Percentiles rank a stretch among this genome's conserved stretches.
These are phyloP conservation scores for Periglandula ipomoeae DNA, from an alignment of 2,329 filamentous ascomycete species.

Conservation along the genomic window DNA sequence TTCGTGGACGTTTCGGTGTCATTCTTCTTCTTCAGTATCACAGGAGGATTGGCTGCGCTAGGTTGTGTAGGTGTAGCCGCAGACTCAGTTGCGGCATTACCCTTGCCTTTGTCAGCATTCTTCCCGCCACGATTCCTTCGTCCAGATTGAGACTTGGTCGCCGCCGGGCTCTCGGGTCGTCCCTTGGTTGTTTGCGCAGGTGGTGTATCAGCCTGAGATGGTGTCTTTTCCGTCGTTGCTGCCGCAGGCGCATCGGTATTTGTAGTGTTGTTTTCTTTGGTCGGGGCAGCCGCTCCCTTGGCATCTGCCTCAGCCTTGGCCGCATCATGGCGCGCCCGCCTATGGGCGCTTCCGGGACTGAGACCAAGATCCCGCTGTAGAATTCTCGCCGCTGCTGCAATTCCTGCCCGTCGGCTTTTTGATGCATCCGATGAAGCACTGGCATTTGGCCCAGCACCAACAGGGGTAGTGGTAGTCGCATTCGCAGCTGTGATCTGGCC, in stretches of 20 bases:
- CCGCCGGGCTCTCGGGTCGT: conserved; percentile 12
- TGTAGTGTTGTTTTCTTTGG: conserved; percentile 21
- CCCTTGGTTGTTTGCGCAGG: conserved; percentile 13
- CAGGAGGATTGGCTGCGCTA: conserved; percentile 22
- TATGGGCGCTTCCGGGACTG: conserved; percentile 52
- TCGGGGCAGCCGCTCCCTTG: conserved; percentile 24
- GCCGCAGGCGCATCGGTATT: conserved; percentile 13
- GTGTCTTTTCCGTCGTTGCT: conserved; percentile 7
- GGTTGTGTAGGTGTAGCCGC: conserved; percentile 18
- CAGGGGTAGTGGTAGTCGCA: conserved; percentile 23
- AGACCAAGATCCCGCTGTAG: conserved; percentile 58
- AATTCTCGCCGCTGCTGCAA: conserved; percentile 54
- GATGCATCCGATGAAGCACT: conserved; percentile 17
- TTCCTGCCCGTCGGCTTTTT: conserved; percentile 51
- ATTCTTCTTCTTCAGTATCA: conserved; percentile 34
- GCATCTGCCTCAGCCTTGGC: conserved; percentile 44
- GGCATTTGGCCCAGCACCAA: conserved; percentile 14
- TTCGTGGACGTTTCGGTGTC: conserved; percentile 17
- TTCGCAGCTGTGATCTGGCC: conserved; percentile 24
- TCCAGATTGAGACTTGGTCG: conserved; percentile 18
- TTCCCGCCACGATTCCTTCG: conserved; percentile 28
- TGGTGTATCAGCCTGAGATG: conserved; percentile 10
- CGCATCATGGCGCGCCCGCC: conserved; percentile 49
- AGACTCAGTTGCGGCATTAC: conserved; percentile 17
- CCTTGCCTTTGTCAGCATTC: conserved; percentile 29